A percentile compares a stretch with the other conserved stretches of the same genome.
Evolutionary conservation across 495 filamentous ascomycete genomes (phyloP).

Genomic region (Neurospora pannonica): DNA sequence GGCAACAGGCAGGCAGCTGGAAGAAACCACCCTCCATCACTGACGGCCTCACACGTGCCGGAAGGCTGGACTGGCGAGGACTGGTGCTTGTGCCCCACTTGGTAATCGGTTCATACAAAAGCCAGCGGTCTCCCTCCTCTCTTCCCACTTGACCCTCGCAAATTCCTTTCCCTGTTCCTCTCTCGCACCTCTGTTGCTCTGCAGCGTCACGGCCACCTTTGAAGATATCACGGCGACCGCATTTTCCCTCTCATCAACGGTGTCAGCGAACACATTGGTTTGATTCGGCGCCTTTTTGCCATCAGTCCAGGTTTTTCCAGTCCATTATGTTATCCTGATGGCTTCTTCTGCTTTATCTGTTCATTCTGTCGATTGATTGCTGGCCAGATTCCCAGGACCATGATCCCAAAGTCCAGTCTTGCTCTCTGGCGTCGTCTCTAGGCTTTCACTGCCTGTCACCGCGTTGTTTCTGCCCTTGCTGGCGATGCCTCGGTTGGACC

Average conservation of each 20-base stretch:
- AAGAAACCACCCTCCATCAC: neutral
- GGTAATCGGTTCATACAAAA: conserved; percentile 21
- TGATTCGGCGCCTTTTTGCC: neutral
- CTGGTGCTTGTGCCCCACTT: conserved; percentile 7
- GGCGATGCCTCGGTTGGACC: neutral
- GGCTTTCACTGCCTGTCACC: neutral
- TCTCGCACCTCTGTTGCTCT: neutral
- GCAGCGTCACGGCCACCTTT: neutral
- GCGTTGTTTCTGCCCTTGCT: neutral
- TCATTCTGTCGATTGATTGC: neutral
- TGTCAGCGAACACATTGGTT: neutral
- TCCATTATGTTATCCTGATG: neutral
- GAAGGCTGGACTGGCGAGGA: neutral
- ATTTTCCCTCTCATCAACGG: neutral
- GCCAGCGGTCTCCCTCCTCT: conserved; percentile 8
- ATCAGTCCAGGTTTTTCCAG: neutral
- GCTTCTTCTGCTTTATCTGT: neutral
- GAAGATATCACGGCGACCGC: neutral
- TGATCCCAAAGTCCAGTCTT: neutral
- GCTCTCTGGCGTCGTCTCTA: neutral
- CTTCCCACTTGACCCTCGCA: neutral
- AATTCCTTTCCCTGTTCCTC: neutral
- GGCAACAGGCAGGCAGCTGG: neutral
- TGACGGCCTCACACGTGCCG: conserved; percentile 10
- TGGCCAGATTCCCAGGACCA: neutral